phyloP scores from a whole-genome alignment of 768 basidiomycete species.

The Xerocomus potaroensis region DNA sequence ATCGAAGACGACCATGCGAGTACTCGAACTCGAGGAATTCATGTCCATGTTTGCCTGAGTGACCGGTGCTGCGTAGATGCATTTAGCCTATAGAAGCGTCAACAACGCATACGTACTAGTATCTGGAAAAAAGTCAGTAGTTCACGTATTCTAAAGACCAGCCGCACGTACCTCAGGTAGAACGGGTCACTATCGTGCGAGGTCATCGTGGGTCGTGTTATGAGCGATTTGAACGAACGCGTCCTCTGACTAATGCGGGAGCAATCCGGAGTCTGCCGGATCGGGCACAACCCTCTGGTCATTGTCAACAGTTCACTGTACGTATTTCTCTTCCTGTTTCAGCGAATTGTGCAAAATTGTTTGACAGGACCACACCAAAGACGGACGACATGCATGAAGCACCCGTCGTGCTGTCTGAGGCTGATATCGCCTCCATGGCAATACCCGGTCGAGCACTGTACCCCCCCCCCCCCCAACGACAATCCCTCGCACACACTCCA shows the following conservation, averaged over 20 bases:
- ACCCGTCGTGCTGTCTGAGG: slow-evolving; percentile 31
- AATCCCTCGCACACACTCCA: slow-evolving; percentile 58
- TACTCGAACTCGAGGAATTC: slow-evolving; percentile 99
- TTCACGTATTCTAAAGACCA: background rate
- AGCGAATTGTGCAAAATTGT: background rate
- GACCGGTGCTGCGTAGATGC: slow-evolving; percentile 56
- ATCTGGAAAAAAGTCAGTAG: slow-evolving; percentile 34
- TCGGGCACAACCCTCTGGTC: too few species aligned
- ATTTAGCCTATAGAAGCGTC: background rate
- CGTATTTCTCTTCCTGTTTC: background rate
- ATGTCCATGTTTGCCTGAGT: slow-evolving; percentile 96
- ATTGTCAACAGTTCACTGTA: slow-evolving; percentile 15
- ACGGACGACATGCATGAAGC: slow-evolving; percentile 1
- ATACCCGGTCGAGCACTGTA: slow-evolving; percentile 60
- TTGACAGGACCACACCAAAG: slow-evolving; percentile 3
- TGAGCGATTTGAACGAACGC: too few species aligned
- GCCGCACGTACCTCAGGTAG: slow-evolving; percentile 59
- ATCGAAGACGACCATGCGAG: slow-evolving; percentile 91
- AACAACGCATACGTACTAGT: slow-evolving; percentile 40
- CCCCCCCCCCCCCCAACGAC: slow-evolving; percentile 50
- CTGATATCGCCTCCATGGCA: slow-evolving; percentile 47
- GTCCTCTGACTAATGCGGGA: background rate
- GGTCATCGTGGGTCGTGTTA: slow-evolving; percentile 21
- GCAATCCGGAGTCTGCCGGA: slow-evolving; percentile 18
- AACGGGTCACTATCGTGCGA: slow-evolving; percentile 67